These are phyloP conservation scores for Anthostomella pinea DNA, from an alignment of 2,329 filamentous ascomycete genomes.

Conservation along the genomic window DNA sequence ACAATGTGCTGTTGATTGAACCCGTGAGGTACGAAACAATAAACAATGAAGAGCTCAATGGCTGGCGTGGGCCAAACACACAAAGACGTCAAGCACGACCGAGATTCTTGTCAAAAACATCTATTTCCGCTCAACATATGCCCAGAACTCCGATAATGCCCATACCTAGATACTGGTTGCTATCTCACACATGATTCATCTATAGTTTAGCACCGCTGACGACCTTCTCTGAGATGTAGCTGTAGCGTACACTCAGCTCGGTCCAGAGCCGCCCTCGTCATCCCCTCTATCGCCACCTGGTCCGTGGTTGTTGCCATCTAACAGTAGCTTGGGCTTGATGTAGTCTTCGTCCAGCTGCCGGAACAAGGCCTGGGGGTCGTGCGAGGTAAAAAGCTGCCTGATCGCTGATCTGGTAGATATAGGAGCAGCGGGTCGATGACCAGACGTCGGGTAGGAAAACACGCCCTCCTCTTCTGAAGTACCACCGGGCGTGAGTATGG, in stretches of 20 bases:
- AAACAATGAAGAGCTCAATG: too few relatives aligned
- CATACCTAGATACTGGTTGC: too few relatives aligned
- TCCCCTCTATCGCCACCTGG: constrained; percentile 24
- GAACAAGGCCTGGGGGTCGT: constrained; percentile 88
- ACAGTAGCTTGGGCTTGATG: constrained; percentile 84
- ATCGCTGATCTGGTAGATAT: constrained; percentile 76
- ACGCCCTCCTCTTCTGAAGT: constrained; percentile 30
- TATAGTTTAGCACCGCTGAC: constrained; percentile 7
- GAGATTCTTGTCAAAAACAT: too few relatives aligned
- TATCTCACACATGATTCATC: constrained; percentile 13
- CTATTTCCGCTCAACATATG: too few relatives aligned
- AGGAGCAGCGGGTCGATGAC: constrained; percentile 35
- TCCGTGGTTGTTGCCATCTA: constrained; percentile 61
- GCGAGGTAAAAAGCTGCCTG: constrained; percentile 75
- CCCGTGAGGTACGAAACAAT: too few relatives aligned
- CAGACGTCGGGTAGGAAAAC: constrained; percentile 35
- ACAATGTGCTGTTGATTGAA: too few relatives aligned
- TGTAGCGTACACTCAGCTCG: constrained; percentile 12
- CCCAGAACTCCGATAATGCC: too few relatives aligned
- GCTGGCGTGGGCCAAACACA: too few relatives aligned
- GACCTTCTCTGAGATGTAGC: constrained; percentile 8
- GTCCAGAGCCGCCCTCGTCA: constrained; percentile 26
- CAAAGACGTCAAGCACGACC: too few relatives aligned
- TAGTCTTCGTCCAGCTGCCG: constrained; percentile 92
- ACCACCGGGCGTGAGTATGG: constrained; percentile 32